Percentiles rank a stretch among this genome's conserved stretches.
phyloP scores from a whole-genome alignment of 2,329 filamentous ascomycete genomes.

The Botrytis hyacinthi region DNA sequence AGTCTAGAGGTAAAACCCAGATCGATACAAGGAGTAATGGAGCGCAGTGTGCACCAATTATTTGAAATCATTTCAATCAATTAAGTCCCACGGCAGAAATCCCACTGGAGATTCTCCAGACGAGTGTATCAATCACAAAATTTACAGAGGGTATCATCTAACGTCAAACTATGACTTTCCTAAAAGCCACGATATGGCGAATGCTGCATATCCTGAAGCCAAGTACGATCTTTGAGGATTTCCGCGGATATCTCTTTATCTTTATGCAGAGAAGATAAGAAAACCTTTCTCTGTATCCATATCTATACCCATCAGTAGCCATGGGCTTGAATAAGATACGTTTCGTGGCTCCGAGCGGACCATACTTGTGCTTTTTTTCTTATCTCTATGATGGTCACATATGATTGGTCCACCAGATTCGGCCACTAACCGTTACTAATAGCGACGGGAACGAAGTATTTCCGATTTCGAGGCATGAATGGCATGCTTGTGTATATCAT shows the following conservation, averaged over 20 bases:
- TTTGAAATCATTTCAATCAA: background rate
- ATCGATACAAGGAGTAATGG: background rate
- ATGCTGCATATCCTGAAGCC: background rate
- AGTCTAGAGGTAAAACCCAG: background rate
- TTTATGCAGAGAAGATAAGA: background rate
- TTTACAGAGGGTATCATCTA: background rate
- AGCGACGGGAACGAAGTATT: constrained; percentile 11
- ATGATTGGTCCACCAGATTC: constrained; percentile 8
- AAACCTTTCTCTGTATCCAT: background rate
- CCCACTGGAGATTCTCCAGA: background rate
- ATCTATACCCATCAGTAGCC: constrained; percentile 5
- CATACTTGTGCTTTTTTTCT: background rate
- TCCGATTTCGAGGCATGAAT: background rate
- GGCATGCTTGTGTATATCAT: background rate
- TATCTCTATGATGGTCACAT: constrained; percentile 2
- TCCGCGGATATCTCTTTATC: constrained; percentile 14
- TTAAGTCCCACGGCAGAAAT: background rate
- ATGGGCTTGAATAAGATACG: background rate
- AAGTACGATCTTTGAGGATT: background rate
- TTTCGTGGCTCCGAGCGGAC: background rate
- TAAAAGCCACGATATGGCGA: background rate
- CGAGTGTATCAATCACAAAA: background rate
- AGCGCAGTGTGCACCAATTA: background rate
- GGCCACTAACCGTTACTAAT: constrained; percentile 8
- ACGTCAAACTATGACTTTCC: background rate